These are phyloP conservation scores for Neobulgaria alba DNA, from an alignment of 2,329 filamentous ascomycete species.

Conservation along the genomic window DNA sequence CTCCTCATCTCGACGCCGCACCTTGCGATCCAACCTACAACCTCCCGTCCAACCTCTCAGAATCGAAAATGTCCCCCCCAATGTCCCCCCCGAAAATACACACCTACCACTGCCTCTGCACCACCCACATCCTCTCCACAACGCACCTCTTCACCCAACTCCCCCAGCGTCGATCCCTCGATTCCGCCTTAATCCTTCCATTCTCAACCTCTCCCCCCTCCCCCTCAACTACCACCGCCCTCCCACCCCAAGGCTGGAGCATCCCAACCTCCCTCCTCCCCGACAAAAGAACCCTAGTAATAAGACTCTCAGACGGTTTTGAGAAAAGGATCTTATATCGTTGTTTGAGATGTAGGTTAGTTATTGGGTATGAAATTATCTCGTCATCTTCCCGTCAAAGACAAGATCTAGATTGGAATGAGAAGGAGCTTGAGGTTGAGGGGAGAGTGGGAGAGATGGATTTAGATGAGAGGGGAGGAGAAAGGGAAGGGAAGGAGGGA, in stretches of 20 bases:
- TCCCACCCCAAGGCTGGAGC: constrained; percentile 32
- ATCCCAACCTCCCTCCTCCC: constrained; percentile 40
- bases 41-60: no score
- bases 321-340: constrained; percentile 53
- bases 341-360: constrained; percentile 52
- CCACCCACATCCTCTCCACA: constrained; percentile 52
- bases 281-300: constrained; percentile 40
- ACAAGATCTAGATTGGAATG: no score
- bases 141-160: constrained; percentile 43
- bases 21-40: no score
- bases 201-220: constrained; percentile 31
- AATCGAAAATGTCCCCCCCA: not conserved
- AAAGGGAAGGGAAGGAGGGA: constrained; percentile 24
- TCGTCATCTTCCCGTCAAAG: no score
- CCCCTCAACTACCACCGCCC: constrained; percentile 4
- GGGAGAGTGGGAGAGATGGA: constrained; percentile 10
- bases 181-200: constrained; percentile 49
- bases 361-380: constrained; percentile 51
- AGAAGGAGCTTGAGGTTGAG: constrained; percentile 21
- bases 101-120: constrained; percentile 59
- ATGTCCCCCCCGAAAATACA: constrained; percentile 28
- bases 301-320: constrained; percentile 53
- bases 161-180: constrained; percentile 41
- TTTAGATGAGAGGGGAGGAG: constrained; percentile 28
- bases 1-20: no score